Percentiles rank a stretch among this genome's conserved stretches.
phyloP scores from a whole-genome alignment of 306 rosid genomes.

The Purshia tridentata region DNA sequence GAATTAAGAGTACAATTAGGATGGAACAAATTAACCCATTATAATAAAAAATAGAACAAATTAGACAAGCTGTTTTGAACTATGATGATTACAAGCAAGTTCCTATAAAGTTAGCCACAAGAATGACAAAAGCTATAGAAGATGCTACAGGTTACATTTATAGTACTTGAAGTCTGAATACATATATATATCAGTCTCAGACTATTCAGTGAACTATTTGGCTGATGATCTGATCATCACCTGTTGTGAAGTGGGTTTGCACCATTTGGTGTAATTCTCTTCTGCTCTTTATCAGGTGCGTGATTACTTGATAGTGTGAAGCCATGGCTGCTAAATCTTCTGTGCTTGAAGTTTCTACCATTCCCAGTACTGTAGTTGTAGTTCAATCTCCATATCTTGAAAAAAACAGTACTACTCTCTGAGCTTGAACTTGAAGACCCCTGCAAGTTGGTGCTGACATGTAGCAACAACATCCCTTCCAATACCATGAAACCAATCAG shows the following conservation, averaged over 20 bases:
- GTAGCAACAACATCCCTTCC: constrained; percentile 9
- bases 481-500: constrained; percentile 9
- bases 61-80: not conserved
- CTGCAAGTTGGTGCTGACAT: constrained; percentile 4
- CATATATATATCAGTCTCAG: too few species aligned
- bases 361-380: not conserved
- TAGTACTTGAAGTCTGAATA: not conserved
- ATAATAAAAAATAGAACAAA: not conserved
- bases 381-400: constrained; percentile 19
- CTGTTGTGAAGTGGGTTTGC: constrained; percentile 44
- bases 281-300: constrained; percentile 24
- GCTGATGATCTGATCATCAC: constrained; percentile 2
- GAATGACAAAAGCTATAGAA: not conserved
- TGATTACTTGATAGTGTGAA: constrained; percentile 4
- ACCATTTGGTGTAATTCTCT: constrained; percentile 38
- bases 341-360: constrained; percentile 9
- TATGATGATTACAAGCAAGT: not conserved
- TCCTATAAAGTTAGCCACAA: not conserved
- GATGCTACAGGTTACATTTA: too few species aligned
- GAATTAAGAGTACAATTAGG: not conserved
- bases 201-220: too few species aligned
- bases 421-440: constrained; percentile 5
- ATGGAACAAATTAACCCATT: not conserved
- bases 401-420: not conserved
- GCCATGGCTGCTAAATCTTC: constrained; percentile 28